These are phyloP conservation scores for Arabidopsis arenosa DNA, from an alignment of 345 rosid genomes.

Conservation along the genomic window DNA sequence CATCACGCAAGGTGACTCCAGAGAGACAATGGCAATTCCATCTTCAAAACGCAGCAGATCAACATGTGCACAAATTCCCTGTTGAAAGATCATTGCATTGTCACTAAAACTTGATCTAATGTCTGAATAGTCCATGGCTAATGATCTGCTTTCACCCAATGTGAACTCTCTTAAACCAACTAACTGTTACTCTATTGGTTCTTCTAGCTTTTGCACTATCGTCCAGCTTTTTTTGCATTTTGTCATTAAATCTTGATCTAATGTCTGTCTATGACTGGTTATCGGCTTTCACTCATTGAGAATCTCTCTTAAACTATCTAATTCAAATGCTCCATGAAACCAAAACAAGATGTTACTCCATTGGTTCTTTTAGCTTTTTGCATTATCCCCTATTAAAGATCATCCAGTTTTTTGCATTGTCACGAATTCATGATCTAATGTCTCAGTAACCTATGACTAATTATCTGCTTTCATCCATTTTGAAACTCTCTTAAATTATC, in stretches of 20 bases:
- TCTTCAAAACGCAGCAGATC: conserved; percentile 91
- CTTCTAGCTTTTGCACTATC: conserved; percentile 1
- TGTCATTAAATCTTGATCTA: not conserved
- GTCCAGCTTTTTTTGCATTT: not conserved
- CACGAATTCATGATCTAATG: not conserved
- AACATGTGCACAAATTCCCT: conserved; percentile 96
- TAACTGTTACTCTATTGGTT: not conserved
- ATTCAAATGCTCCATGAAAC: conserved; percentile 5
- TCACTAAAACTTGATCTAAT: not conserved
- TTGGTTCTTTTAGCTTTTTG: conserved; percentile 3
- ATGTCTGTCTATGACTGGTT: not conserved
- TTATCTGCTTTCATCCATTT: not conserved
- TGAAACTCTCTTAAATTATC: not conserved
- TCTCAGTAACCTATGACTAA: not conserved
- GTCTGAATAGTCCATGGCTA: not conserved
- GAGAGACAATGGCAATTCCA: conserved; percentile 83
- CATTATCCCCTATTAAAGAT: not conserved
- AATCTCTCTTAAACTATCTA: not conserved
- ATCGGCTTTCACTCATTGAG: conserved; percentile 1
- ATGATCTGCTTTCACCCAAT: not conserved
- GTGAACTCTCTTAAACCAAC: not conserved
- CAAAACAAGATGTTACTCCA: not conserved
- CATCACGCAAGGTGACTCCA: conserved; percentile 89
- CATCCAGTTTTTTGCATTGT: conserved; percentile 7
- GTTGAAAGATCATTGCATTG: not conserved